These are phyloP conservation scores for Rhodomyrtus psidioides DNA, from an alignment of 441 rosid species.

Conservation along the genomic window DNA sequence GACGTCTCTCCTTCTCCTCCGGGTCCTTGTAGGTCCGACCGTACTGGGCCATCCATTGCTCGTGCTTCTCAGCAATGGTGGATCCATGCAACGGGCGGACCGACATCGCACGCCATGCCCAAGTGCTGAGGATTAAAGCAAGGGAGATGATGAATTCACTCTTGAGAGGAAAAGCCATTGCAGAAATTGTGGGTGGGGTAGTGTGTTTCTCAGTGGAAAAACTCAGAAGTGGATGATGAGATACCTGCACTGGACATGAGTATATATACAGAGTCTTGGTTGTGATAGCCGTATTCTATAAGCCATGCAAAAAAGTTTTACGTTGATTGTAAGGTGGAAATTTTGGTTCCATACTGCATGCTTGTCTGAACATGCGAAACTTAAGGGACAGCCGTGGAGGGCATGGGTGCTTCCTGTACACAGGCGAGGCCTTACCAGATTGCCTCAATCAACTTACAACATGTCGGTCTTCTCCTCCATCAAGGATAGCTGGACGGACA, in stretches of 20 bases:
- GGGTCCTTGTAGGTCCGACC: background rate
- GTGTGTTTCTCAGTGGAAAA: no score
- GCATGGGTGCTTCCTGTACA: background rate
- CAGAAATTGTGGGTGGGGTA: background rate
- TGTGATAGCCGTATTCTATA: background rate
- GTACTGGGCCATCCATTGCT: slow-evolving; percentile 1
- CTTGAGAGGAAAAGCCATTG: no score
- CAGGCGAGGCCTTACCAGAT: no score
- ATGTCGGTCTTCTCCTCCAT: background rate
- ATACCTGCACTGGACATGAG: no score
- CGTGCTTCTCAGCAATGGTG: background rate
- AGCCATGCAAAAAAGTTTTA: background rate
- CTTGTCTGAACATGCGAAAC: background rate
- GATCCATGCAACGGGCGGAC: background rate
- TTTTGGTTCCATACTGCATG: background rate
- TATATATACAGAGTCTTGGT: background rate
- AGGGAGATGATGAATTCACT: background rate
- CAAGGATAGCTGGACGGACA: background rate
- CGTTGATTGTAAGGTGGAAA: background rate
- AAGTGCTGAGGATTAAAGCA: background rate
- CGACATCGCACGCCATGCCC: background rate
- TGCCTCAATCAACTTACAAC: no score
- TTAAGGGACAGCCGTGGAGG: background rate
- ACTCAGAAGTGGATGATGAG: no score
- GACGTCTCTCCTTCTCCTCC: slow-evolving; percentile 11